A percentile compares a stretch with the other conserved stretches of the same genome.
phyloP scores from a whole-genome alignment of 208 protist genomes.

The Endotrypanum monterogeii region DNA sequence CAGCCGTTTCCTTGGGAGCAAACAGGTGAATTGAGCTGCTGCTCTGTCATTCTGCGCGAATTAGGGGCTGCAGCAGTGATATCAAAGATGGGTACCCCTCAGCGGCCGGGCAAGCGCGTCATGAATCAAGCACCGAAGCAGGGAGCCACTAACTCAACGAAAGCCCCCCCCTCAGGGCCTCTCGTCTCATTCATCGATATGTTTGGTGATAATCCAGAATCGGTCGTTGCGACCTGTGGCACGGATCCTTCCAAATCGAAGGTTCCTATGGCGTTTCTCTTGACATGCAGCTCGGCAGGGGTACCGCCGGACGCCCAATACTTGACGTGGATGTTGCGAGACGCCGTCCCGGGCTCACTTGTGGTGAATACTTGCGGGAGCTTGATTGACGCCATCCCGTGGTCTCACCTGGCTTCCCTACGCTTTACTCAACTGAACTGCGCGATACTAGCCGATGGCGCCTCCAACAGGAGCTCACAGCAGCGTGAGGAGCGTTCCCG shows the following conservation, averaged over 20 bases:
- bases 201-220: conserved; percentile 56
- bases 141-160: not conserved
- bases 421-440: conserved; percentile 52
- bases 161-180: conserved; percentile 8
- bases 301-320: conserved; percentile 41
- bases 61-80: conserved; percentile 47
- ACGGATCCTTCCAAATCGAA: conserved; percentile 33
- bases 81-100: conserved; percentile 31
- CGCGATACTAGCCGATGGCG: conserved; percentile 39
- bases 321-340: conserved; percentile 43
- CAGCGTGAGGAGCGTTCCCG: conserved; percentile 61
- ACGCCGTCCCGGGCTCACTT: conserved; percentile 11
- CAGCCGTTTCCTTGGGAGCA: conserved; percentile 75
- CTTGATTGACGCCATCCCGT: conserved; percentile 39
- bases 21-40: conserved; percentile 35
- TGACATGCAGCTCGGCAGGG: conserved; percentile 38
- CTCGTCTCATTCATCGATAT: conserved; percentile 61
- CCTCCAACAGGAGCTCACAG: conserved; percentile 46
- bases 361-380: conserved; percentile 53
- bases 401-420: conserved; percentile 40
- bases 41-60: conserved; percentile 62
- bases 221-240: conserved; percentile 35
- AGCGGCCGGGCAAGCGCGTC: conserved; percentile 2
- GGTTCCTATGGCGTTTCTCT: conserved; percentile 34
- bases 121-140: conserved; percentile 12